phyloP scores from a whole-genome alignment of 2,329 filamentous ascomycete genomes.

The Aspergillus fumigatiaffinis region DNA sequence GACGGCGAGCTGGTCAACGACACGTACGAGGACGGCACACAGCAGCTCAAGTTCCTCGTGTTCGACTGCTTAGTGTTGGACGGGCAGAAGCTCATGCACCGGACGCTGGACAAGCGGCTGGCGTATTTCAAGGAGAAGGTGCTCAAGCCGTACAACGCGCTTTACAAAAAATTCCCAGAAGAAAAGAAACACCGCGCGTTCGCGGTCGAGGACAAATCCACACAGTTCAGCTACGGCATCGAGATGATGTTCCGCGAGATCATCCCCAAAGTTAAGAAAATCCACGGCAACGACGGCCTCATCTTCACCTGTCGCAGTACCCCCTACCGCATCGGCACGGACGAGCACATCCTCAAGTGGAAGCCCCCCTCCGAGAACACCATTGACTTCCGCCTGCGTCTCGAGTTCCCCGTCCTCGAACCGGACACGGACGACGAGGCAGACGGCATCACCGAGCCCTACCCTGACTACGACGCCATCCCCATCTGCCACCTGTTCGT shows the following conservation, averaged over 20 bases:
- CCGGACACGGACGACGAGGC: slow-evolving; percentile 65
- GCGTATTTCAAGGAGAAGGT: slow-evolving; percentile 79
- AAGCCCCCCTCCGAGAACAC: slow-evolving; percentile 95
- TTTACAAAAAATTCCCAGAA: slow-evolving; percentile 69
- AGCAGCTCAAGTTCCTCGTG: slow-evolving; percentile 77
- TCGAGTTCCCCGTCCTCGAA: slow-evolving; percentile 70
- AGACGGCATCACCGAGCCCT: slow-evolving; percentile 60
- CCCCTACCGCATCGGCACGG: slow-evolving; percentile 83
- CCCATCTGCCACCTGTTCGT: slow-evolving; percentile 72
- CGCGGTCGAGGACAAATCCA: slow-evolving; percentile 78
- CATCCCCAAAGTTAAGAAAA: slow-evolving; percentile 67
- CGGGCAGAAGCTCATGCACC: slow-evolving; percentile 68
- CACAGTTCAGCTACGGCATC: slow-evolving; percentile 83
- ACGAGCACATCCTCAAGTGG: slow-evolving; percentile 94
- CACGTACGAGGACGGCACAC: slow-evolving; percentile 61
- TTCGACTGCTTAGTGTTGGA: slow-evolving; percentile 91
- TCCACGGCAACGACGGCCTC: slow-evolving; percentile 90
- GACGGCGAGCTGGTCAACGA: slow-evolving; percentile 94
- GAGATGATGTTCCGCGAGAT: slow-evolving; percentile 89
- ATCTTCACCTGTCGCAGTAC: slow-evolving; percentile 95
- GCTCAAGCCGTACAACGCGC: slow-evolving; percentile 70
- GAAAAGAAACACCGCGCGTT: slow-evolving; percentile 72
- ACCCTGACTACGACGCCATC: slow-evolving; percentile 73
- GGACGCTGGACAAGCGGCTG: slow-evolving; percentile 81
- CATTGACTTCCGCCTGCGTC: slow-evolving; percentile 78